A percentile compares a stretch with the other conserved stretches of the same genome.
Evolutionary conservation across 2,329 filamentous ascomycete genomes (phyloP).

Genomic region (Macrophomina tecta): DNA sequence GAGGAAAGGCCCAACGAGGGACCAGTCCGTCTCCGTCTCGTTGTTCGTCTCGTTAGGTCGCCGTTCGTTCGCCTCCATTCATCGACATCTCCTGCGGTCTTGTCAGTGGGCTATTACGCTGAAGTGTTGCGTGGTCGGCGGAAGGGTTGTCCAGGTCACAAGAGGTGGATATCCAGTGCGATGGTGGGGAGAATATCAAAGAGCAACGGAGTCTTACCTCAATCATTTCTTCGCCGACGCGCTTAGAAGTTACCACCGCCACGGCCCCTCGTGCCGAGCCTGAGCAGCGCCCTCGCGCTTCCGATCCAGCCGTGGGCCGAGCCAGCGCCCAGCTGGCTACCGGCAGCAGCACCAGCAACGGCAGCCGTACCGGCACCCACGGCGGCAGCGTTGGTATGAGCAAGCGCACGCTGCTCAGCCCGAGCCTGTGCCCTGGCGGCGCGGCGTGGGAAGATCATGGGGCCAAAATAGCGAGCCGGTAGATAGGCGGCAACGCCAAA

Average conservation of each 20-base stretch:
- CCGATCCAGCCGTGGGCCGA: conserved; percentile 20
- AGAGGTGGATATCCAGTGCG: too few relatives aligned
- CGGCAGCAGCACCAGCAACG: conserved; percentile 9
- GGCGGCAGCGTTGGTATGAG: background rate
- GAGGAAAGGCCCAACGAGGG: background rate
- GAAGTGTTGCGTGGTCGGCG: background rate
- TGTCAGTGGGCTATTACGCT: background rate
- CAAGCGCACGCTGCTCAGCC: conserved; percentile 4
- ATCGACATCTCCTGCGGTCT: background rate
- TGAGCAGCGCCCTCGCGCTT: conserved; percentile 20
- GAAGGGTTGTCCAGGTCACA: background rate
- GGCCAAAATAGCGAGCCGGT: conserved; percentile 24
- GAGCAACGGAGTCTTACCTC: conserved; percentile 1
- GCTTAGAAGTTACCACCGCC: conserved; percentile 22
- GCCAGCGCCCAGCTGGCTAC: background rate
- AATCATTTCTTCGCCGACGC: background rate
- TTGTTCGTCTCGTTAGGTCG: conserved; percentile 17
- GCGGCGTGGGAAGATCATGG: conserved; percentile 25
- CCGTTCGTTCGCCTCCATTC: background rate
- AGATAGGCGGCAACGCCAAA: conserved; percentile 27
- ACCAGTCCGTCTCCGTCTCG: conserved; percentile 13
- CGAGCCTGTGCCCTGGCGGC: conserved; percentile 10
- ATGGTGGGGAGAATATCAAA: background rate
- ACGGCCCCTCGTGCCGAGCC: conserved; percentile 25
- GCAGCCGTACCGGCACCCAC: conserved; percentile 18